Conservation (phyloP, 2,329 filamentous ascomycete species). For the Zelopaecilomyces penicillatus region DNA sequence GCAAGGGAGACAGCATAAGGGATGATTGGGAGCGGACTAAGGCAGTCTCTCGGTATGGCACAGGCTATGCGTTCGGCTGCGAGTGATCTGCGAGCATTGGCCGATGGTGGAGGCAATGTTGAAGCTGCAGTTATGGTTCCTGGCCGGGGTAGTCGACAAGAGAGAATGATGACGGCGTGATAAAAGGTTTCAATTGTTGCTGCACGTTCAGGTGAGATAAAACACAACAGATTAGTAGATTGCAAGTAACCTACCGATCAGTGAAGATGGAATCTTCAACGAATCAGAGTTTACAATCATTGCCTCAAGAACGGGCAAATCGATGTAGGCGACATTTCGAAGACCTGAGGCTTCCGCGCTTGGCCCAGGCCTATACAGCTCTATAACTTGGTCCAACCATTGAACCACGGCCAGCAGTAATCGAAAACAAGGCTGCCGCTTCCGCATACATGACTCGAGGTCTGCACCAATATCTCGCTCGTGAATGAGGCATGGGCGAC, state of each 20-base stretch:
- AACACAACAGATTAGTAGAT: background rate
- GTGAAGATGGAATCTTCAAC: slow-evolving; percentile 36
- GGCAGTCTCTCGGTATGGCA: slow-evolving; percentile 42
- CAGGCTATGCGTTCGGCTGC: slow-evolving; percentile 50
- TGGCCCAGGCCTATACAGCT: slow-evolving; percentile 48
- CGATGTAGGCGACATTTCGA: slow-evolving; percentile 39
- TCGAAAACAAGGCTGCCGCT: slow-evolving; percentile 46
- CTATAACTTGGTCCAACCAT: slow-evolving; percentile 51
- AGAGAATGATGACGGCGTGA: slow-evolving; percentile 55
- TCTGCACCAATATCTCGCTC: slow-evolving; percentile 51
- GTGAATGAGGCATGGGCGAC: slow-evolving; percentile 51
- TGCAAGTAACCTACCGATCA: slow-evolving; percentile 35
- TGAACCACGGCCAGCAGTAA: slow-evolving; percentile 46
- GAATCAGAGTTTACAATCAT: slow-evolving; percentile 48
- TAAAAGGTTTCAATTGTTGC: slow-evolving; percentile 56
- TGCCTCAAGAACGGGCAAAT: slow-evolving; percentile 48
- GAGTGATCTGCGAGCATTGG: slow-evolving; percentile 48
- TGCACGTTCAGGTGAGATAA: slow-evolving; percentile 14
- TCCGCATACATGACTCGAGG: slow-evolving; percentile 40
- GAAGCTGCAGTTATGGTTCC: slow-evolving; percentile 30
- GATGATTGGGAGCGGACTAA: slow-evolving; percentile 48
- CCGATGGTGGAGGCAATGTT: slow-evolving; percentile 38
- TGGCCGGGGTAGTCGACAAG: slow-evolving; percentile 44
- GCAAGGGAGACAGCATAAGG: slow-evolving; percentile 55
- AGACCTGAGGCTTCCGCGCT: slow-evolving; percentile 30